Base-by-base conservation (phyloP, 768 basidiomycete genomes). In the Serpula lacrymans region DNA sequence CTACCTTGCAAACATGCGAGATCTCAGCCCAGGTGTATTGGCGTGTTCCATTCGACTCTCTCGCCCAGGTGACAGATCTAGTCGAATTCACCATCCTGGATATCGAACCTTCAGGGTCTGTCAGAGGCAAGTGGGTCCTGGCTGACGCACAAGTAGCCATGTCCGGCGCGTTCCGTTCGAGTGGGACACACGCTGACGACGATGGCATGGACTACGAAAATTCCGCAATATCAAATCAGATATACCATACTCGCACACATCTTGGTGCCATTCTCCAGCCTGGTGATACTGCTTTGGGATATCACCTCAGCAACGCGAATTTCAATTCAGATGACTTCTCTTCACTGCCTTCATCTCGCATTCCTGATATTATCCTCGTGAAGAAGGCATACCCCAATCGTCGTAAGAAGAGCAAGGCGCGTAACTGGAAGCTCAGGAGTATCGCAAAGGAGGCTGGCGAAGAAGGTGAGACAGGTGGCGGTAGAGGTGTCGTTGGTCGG, bases 41-140 rank as follows among this genome's bases (percentile, higher is more conserved):
- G 94, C 82, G 96, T n/a, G 63, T 76, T 3, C 85, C 95, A 0
- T 95, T 98, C 65, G 78, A 88, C 24, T 69, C 88, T 1, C 78
- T 99, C 12, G 88, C 93, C 1, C 77, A 75, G 24, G 75, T 88
- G 12, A 77, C 83, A 4, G 92, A 96, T 53, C 80, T 97, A 36
- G 79, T 92, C 39, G 95, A 97, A 64, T 98, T 98, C 66, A 88
- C 92, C 20, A 81, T 99, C 0, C 76, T 98, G 45, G 96, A 98
- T 62, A 74, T 98, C 52, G 96, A 97, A 60, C 84, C 88, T 1
- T 84, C 92, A 12, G 71, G 77, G 55, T 78, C 58, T 5, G 65
- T 73, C 37, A 62, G 70, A 35, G 90, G 89, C 13, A 92, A 90
- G 55, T 84, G 78, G 64, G 79, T 96, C 28, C 75, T 93, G 16